phyloP scores from a whole-genome alignment of 2,329 filamentous ascomycete genomes.

The Ampelomyces quisqualis region DNA sequence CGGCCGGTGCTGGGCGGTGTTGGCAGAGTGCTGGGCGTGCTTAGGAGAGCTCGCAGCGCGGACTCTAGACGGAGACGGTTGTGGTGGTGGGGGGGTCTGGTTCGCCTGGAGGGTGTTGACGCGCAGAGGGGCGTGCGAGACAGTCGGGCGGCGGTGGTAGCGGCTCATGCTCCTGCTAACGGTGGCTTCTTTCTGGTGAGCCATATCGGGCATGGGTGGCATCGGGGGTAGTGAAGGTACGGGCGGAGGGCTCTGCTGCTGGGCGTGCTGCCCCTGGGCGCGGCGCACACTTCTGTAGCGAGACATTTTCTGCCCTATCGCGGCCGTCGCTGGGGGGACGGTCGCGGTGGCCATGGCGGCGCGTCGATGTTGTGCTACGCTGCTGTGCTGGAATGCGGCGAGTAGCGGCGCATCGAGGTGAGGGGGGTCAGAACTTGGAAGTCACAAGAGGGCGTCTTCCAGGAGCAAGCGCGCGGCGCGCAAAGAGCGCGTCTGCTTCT shows the following conservation, averaged over 20 bases:
- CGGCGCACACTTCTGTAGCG: constrained; percentile 61
- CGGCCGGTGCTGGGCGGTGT: constrained; percentile 29
- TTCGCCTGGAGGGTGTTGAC: constrained; percentile 23
- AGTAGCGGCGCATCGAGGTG: constrained; percentile 18
- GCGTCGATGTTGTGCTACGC: constrained; percentile 20
- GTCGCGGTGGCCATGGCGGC: constrained; percentile 38
- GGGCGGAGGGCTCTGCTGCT: constrained; percentile 15
- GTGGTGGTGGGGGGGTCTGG: constrained; percentile 8
- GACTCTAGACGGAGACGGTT: constrained; percentile 20
- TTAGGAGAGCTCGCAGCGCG: constrained; percentile 35
- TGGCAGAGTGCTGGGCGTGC: constrained; percentile 17
- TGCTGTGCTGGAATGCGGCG: constrained; percentile 19
- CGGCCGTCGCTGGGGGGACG: constrained; percentile 23
- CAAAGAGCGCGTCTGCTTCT: too few relatives aligned
- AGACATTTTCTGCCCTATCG: constrained; percentile 53
- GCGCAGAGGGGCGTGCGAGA: constrained; percentile 28
- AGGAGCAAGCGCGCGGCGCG: too few relatives aligned
- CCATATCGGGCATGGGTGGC: constrained; percentile 27
- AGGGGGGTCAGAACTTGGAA: too few relatives aligned
- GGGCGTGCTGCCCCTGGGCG: constrained; percentile 40
- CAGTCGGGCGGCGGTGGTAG: constrained; percentile 41
- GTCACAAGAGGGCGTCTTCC: too few relatives aligned
- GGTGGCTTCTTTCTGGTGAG: constrained; percentile 20
- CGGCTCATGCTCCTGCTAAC: constrained; percentile 45
- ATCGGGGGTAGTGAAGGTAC: constrained; percentile 23